Evolutionary conservation across 805 yeast genomes (phyloP), one percentile per base, ranked within the genome.

Genomic region (Torulaspora franciscae): DNA sequence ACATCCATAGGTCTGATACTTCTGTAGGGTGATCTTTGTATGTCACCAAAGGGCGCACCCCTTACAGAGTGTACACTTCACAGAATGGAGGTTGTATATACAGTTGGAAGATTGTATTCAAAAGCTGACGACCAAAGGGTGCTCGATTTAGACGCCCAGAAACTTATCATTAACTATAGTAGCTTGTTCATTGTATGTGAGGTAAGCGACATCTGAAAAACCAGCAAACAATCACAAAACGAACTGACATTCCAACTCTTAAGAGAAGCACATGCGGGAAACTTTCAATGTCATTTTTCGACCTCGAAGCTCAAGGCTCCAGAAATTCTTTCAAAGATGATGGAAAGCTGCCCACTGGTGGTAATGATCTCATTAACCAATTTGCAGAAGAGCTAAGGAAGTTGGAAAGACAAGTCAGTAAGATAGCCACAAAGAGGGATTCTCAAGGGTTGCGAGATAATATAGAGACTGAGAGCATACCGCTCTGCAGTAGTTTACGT

Each of bases 401-500:
- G 38, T 13, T 57, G 22, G 46, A 45, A 23, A 43, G 51, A 26
- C 52, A 51, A 42, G 42, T 29, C 8, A 43, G 26, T 33, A 52
- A 51, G 30, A 37, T 59, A 11, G 61, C 57, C 9, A 47, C 58
- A 2, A 49, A 42, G 24, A 48, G 48, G 26, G 85, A 81, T 52
- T 64, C 66, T 15, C 24, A 19, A 2, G 54, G 57, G 24, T 48
- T 73, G n/a, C 57, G 80, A 37, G 54, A 49, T 11, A 32, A 46
- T 7, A 54, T 61, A 4, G 61, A 61, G 8, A 51, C 45, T 3
- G 48, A 48, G 11, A 25, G 54, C n/a, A 51, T 60, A 27, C 64
- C 65, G 2, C 34, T 42, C 14, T 51, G 56, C 37, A 48, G 46
- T 32, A 43, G 46, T 4, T 39, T 55, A 19, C 42, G 58, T 10